Percentiles rank a stretch among this genome's conserved stretches.
Evolutionary conservation across 768 basidiomycete genomes (phyloP).

Genomic region (Serendipita sp.): DNA sequence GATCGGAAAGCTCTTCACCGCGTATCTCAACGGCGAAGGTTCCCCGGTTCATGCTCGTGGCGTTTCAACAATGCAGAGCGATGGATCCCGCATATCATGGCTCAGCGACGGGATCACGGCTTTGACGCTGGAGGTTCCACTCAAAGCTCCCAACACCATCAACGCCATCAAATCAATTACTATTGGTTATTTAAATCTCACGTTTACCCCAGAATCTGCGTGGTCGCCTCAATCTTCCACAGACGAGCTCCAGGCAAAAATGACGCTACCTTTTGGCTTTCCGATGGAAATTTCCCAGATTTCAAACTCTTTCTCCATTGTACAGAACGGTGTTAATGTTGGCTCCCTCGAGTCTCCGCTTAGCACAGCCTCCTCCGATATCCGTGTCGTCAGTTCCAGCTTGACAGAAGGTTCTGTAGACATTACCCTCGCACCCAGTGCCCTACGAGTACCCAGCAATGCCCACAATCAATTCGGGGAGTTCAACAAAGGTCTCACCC

Average conservation of each 20-base stretch:
- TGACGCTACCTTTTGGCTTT: constrained; percentile 62
- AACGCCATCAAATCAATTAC: constrained; percentile 48
- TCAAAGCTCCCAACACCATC: constrained; percentile 36
- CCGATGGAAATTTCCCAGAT: constrained; percentile 41
- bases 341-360: constrained; percentile 31
- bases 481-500: constrained; percentile 25
- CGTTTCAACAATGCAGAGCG: constrained; percentile 38
- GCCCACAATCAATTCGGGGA: constrained; percentile 37
- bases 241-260: constrained; percentile 39
- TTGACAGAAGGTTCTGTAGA: constrained; percentile 50
- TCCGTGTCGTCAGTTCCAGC: constrained; percentile 34
- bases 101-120: constrained; percentile 43
- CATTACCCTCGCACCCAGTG: constrained; percentile 42
- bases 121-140: constrained; percentile 46
- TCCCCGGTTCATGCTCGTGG: constrained; percentile 48
- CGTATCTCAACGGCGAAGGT: constrained; percentile 48
- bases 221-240: constrained; percentile 46
- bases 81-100: constrained; percentile 48
- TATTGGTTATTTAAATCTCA: constrained; percentile 43
- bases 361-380: constrained; percentile 46
- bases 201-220: constrained; percentile 35
- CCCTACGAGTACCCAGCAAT: constrained; percentile 31
- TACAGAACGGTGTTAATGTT: constrained; percentile 34
- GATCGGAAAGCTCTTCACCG: constrained; percentile 52
- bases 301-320: constrained; percentile 48